Evolutionary conservation across 176 grass and related monocot species (phyloP), one percentile per base, ranked within the genome.

Genomic region (Zea mays): DNA sequence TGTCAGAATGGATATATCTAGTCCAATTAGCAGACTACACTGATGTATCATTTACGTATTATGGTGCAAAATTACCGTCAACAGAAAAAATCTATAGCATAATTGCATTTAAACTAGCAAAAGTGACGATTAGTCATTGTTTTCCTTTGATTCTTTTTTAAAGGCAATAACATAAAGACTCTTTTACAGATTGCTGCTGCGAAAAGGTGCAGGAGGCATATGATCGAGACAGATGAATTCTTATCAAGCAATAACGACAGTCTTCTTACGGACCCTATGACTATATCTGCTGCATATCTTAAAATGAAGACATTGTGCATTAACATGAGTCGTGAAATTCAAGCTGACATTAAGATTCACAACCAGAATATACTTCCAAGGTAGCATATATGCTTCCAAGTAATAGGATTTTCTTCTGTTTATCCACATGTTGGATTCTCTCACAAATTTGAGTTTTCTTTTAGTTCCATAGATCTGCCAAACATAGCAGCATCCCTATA

Each of bases 191-290:
- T 66, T 86, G 89, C 91, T 76, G 80, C 88, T 33, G 80, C 83
- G 11, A 98, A 92, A 84, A 88, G 91, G 55, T 98, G 95, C 83
- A 94, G 89, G 85, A 86, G 95, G 73, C 91, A 94, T 84, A 94
- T 94, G 95, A 77, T 92, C 62, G 95, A 98, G 79, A 98, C 91
- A 16, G 95, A 98, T 16, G 95, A 98, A 59, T 98, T 98, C 79
- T 84, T 94, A 72, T 94, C 91, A 69, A 78, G 82, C 65, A 97
- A 91, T 41, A 88, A 81, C 13, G 95, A 98, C 76, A 88, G 82
- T 48, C 89, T 94, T 73, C 81, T 92, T 65, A 90, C 83, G 16
- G 95, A 98, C 54, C 75, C 87, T 33, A 88, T 98, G 79, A 86
- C 83, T 61, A 88, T 93, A 79, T 90, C 91, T 72, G 83, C 91